Conservation (phyloP, 2,329 filamentous ascomycete species). For the Sphaerulina populicola region DNA sequence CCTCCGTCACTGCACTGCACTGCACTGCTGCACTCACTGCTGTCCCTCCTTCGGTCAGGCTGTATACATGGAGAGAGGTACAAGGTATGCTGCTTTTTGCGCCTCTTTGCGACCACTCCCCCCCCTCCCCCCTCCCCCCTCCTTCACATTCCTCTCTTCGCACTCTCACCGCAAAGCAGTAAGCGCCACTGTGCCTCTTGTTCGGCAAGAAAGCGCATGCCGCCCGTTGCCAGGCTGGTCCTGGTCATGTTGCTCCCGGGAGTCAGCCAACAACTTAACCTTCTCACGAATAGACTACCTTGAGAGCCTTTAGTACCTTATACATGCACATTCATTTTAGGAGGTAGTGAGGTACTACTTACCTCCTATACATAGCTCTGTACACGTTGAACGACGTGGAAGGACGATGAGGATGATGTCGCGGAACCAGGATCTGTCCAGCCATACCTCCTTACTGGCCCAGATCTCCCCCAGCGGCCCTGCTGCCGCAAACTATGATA, state of each 20-base stretch:
- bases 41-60: too few relatives aligned
- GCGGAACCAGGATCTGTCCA: conserved; percentile 1
- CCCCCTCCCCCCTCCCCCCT: too few relatives aligned
- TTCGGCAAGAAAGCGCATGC: neutral
- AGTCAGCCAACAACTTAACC: neutral
- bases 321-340: neutral
- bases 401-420: conserved; percentile 2
- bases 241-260: neutral
- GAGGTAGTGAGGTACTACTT: too few relatives aligned
- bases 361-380: too few relatives aligned
- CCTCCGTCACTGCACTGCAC: too few relatives aligned
- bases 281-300: too few relatives aligned
- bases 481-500: neutral
- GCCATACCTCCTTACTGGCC: neutral
- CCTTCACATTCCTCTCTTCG: neutral
- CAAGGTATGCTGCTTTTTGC: neutral
- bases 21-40: too few relatives aligned
- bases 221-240: neutral
- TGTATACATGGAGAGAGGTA: too few relatives aligned
- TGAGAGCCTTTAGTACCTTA: too few relatives aligned
- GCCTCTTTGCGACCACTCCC: neutral
- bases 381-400: neutral
- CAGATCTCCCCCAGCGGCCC: neutral
- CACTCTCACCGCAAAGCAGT: neutral
- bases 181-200: conserved; percentile 3